Base-by-base conservation (phyloP, 139 green algal genomes). In the Chloropicon primus region DNA sequence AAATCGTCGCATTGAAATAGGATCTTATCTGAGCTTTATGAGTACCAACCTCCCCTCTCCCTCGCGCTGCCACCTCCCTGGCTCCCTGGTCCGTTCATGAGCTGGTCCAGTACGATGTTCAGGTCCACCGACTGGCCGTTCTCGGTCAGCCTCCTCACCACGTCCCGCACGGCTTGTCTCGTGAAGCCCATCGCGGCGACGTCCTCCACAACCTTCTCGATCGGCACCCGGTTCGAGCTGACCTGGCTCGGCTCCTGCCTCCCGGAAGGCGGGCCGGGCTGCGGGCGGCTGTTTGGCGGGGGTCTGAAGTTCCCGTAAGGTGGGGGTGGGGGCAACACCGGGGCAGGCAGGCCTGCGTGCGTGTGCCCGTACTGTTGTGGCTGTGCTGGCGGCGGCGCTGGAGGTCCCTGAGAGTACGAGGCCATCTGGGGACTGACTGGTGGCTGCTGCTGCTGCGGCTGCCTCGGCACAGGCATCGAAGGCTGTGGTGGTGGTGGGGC, bases 181-280 rank as follows among this genome's bases (percentile, higher is more conserved):
- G 77, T 84, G 76, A 94, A 94, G 2, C 90, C 90, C 90, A 94
- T 94, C 25, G 80, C 84, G 0, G 87, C 83, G 26, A 94, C 87
- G 73, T 94, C 90, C 73, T 92, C 87, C 24, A 94, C 88, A 1
- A 94, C 86, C 82, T 90, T 82, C 73, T 77, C 77, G n/a, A 79
- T 72, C 24, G 17, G 27, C 80, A 78, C 41, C 10, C 25, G 26
- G 74, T 23, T 73, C 17, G 26, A 26, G 25, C 74, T 26, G 22
- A 78, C 77, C 82, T 88, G 72, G 93, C 90, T 41, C 78, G 76
- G 26, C 75, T 85, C 71, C 71, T 74, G 71, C 71, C 24, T 26
- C 71, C 5, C 5, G 17, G 23, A 5, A 5, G 54, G 41, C 5
- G 41, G 41, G 41, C 10, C 10, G 41, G 10, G 10, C 41, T 5